Base-by-base conservation (phyloP, 2,329 filamentous ascomycete species). In the Aspergillus terreus region DNA sequence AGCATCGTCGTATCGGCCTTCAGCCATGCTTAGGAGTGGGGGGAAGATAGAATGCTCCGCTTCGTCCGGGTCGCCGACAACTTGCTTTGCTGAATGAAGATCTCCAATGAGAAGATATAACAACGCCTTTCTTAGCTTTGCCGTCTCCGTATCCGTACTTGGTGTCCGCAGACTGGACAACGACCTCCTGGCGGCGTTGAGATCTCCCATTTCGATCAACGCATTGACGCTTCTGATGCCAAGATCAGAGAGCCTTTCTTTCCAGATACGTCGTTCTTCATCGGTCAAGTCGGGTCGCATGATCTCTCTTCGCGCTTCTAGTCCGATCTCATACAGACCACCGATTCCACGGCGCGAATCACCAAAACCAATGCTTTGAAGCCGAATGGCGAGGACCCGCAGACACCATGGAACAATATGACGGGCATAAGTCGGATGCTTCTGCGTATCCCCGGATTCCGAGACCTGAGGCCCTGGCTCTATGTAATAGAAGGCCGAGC, bases 401-500 rank as follows among this genome's bases (percentile, higher is more conserved):
- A 99, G 78, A 40, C 87, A 82, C 92, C 94, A 99, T 0, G 92
- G 92, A 0, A 92, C 87, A 0, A 95, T 78, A 65, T 87, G 86
- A 49, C 73, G 71, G 82, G 83, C 80, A 79, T 88, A 68, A 76
- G 79, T 67, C 64, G 85, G 64, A 77, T 84, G 66, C 79, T 81
- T 57, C 80, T 84, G 49, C 66, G 86, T 63, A 65, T 86, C 66
- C 82, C 86, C 72, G 82, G 82, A 53, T 64, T 77, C 58, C 1
- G 66, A 56, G 2, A 54, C 50, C 12, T 64, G 63, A 15, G 58
- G 44, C 9, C 60, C 58, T 19, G 60, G 51, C 19, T 73, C 71
- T 12, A 72, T 60, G 51, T 72, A 76, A 58, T 78, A 78, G 54
- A 78, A 78, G 7, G 86, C 40, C 75, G 85, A 79, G 49, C 71